Percentiles rank a stretch among this genome's conserved stretches.
Evolutionary conservation across 2,329 filamentous ascomycete genomes (phyloP).

Genomic region (Rhinocladiella similis): DNA sequence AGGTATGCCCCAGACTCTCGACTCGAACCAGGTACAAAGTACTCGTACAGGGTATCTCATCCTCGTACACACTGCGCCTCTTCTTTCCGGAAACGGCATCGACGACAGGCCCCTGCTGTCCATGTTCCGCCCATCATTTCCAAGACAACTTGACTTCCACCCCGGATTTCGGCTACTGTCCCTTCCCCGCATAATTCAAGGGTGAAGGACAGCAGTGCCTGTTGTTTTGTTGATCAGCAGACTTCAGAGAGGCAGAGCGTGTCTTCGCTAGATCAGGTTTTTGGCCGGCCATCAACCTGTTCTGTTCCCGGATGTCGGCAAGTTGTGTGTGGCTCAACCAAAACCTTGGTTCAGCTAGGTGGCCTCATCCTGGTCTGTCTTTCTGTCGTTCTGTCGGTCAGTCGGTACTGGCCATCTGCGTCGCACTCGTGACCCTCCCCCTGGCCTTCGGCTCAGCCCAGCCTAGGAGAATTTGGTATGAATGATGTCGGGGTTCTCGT

Average conservation of each 20-base stretch:
- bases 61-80: neutral
- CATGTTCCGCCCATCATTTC: too few species aligned
- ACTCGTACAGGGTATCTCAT: neutral
- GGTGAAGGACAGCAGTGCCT: neutral
- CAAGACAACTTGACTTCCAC: too few species aligned
- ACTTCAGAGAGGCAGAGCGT: neutral
- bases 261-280: neutral
- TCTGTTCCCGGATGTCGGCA: neutral
- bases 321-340: neutral
- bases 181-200: constrained; percentile 17
- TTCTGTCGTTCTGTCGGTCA: neutral
- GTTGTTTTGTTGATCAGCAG: constrained; percentile 13
- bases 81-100: neutral
- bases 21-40: too few species aligned
- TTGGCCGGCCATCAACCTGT: too few species aligned
- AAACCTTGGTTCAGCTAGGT: neutral
- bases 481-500: constrained; percentile 98
- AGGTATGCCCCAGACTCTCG: too few species aligned
- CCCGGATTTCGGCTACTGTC: constrained; percentile 15
- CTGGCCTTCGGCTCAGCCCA: neutral
- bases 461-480: constrained; percentile 90
- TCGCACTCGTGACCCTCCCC: constrained; percentile 2
- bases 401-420: neutral
- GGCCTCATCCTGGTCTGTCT: neutral
- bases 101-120: neutral